Evolutionary conservation across 192 early-diverging fungal species (phyloP).

Genomic region (Linnemannia exigua): DNA sequence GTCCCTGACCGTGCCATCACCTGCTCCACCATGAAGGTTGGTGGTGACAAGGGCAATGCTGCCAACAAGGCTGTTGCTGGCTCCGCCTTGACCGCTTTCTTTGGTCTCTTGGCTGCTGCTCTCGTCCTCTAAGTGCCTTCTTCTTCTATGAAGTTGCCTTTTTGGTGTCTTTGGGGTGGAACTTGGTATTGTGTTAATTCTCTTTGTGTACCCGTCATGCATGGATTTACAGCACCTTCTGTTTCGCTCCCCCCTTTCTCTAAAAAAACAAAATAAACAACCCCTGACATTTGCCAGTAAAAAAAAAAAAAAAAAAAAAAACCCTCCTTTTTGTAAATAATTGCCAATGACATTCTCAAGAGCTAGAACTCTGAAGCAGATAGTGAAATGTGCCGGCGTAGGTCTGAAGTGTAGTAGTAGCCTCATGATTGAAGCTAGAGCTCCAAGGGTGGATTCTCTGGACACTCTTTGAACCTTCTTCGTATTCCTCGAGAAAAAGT

Average conservation of each 20-base stretch:
- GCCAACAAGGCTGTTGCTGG: constrained; percentile 28
- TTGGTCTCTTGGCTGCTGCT: constrained; percentile 33
- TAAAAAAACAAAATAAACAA: background rate
- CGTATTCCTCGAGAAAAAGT: no score
- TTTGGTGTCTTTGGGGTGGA: background rate
- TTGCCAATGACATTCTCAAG: no score
- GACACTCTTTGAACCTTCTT: no score
- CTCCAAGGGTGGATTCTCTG: no score
- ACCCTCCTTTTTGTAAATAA: background rate
- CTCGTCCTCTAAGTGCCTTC: constrained; percentile 22
- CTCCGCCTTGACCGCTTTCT: constrained; percentile 28
- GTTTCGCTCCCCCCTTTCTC: background rate
- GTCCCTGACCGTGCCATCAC: constrained; percentile 40
- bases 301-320: no score
- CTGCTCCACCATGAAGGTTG: constrained; percentile 60
- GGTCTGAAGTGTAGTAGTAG: no score
- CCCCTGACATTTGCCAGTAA: background rate
- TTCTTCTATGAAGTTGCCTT: background rate
- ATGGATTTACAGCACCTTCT: background rate
- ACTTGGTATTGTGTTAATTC: background rate
- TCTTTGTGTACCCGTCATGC: background rate
- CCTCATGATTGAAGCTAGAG: no score
- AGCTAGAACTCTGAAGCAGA: no score
- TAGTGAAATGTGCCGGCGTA: no score
- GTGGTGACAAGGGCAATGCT: constrained; percentile 13